phyloP scores from a whole-genome alignment of 345 rosid species.

The Brassica juncea region DNA sequence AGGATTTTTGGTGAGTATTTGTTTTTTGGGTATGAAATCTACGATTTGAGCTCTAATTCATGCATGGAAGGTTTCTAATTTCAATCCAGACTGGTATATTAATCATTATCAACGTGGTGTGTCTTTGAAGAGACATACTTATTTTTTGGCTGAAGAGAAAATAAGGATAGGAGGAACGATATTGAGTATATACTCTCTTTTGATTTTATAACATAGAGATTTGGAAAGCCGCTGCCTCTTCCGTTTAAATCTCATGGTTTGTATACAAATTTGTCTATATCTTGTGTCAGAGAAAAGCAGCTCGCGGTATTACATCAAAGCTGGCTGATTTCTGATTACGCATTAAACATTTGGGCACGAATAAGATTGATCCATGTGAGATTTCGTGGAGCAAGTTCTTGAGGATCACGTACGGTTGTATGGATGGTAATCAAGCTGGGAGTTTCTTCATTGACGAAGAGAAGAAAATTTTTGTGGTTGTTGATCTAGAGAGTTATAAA shows the following conservation, averaged over 20 bases:
- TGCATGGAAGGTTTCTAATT: neutral
- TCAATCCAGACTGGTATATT: neutral
- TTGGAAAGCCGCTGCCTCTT: neutral
- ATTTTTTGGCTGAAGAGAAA: neutral
- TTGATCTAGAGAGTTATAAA: neutral
- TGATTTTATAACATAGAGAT: neutral
- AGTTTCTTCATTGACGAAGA: neutral
- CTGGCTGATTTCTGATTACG: neutral
- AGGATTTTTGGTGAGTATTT: neutral
- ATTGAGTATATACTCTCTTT: neutral
- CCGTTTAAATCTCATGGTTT: neutral
- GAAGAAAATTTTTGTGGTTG: neutral
- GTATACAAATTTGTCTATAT: neutral
- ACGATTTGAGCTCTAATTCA: neutral
- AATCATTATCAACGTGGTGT: neutral
- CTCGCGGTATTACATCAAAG: neutral
- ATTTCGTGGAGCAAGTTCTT: constrained; percentile 13
- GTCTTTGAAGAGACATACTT: neutral
- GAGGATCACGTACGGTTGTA: neutral
- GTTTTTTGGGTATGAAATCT: neutral
- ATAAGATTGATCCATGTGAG: neutral
- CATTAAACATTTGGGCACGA: constrained; percentile 12
- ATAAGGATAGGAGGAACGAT: neutral
- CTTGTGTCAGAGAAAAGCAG: neutral
- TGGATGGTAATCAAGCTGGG: neutral